Percentiles rank a stretch among this genome's conserved stretches.
These are phyloP conservation scores for Middelhovenomyces tepae DNA, from an alignment of 805 yeast genomes.

Conservation along the genomic window DNA sequence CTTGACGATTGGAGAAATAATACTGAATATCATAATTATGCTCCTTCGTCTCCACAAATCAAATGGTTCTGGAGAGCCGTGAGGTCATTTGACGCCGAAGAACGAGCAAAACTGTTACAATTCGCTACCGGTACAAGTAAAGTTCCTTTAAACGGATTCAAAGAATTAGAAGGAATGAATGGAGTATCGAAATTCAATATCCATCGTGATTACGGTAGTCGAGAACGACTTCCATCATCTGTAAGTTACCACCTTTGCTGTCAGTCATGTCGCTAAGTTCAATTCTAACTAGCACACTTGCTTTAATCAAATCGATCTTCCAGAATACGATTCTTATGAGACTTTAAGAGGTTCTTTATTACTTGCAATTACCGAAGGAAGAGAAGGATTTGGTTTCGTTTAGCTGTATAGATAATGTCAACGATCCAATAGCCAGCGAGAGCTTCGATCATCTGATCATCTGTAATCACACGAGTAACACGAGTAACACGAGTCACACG, in stretches of 20 bases:
- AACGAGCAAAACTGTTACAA: slow-evolving; percentile 86
- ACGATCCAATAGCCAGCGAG: too few relatives aligned
- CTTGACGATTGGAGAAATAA: slow-evolving; percentile 93
- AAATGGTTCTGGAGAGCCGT: slow-evolving; percentile 99
- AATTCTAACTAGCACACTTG: too few relatives aligned
- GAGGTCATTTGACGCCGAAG: slow-evolving; percentile 86
- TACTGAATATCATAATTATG: slow-evolving; percentile 69
- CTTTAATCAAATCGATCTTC: slow-evolving; percentile 89
- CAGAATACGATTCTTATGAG: slow-evolving; percentile 86
- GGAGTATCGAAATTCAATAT: slow-evolving; percentile 82
- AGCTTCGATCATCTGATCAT: too few relatives aligned
- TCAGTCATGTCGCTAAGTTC: too few relatives aligned
- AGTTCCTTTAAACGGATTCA: slow-evolving; percentile 91
- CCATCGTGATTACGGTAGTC: slow-evolving; percentile 79
- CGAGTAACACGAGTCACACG: too few relatives aligned
- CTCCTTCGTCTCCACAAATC: slow-evolving; percentile 74
- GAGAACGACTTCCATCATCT: slow-evolving; percentile 84
- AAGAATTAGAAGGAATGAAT: slow-evolving; percentile 77
- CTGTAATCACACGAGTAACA: too few relatives aligned
- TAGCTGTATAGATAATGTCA: slow-evolving; percentile 24
- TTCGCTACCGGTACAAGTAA: slow-evolving; percentile 96
- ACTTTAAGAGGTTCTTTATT: slow-evolving; percentile 71
- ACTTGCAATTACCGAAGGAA: slow-evolving; percentile 86
- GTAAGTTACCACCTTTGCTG: too few relatives aligned
- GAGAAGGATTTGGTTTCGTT: slow-evolving; percentile 92